Evolutionary conservation across 1,139 yeast genomes (phyloP).

Genomic region (Geotrichum aggregatum): DNA sequence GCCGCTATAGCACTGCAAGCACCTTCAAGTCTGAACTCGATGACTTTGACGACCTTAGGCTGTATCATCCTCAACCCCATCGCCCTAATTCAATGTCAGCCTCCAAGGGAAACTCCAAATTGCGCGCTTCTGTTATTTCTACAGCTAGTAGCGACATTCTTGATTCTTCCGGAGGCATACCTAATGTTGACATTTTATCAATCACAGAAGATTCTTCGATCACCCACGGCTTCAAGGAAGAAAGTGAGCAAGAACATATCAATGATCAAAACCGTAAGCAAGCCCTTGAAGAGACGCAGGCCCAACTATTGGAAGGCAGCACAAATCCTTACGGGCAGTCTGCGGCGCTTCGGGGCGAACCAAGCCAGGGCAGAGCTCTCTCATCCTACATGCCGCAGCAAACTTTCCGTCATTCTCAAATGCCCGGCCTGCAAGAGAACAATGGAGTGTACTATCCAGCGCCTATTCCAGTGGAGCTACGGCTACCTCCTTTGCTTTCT

Average conservation of each 20-base stretch:
- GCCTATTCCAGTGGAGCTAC: slow-evolving; percentile 34
- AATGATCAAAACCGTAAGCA: neutral
- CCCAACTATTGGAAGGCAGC: slow-evolving; percentile 2
- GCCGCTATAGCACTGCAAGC: slow-evolving; percentile 6
- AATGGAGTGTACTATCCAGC: slow-evolving; percentile 34
- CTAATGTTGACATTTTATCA: slow-evolving; percentile 7
- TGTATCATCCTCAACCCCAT: slow-evolving; percentile 15
- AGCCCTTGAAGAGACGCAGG: neutral
- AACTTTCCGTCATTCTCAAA: slow-evolving; percentile 12
- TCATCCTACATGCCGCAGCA: slow-evolving; percentile 8
- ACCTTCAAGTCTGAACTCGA: slow-evolving; percentile 3
- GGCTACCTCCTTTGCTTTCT: slow-evolving; percentile 29
- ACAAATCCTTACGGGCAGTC: slow-evolving; percentile 4
- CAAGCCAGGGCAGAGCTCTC: slow-evolving; percentile 10
- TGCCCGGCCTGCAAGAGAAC: slow-evolving; percentile 6
- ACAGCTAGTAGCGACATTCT: slow-evolving; percentile 18
- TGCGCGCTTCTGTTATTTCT: slow-evolving; percentile 14
- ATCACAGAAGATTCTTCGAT: slow-evolving; percentile 1
- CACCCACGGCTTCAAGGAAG: neutral
- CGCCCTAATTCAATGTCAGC: neutral
- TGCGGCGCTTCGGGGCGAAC: slow-evolving; percentile 10
- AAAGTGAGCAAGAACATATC: neutral
- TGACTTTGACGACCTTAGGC: neutral
- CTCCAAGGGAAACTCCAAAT: neutral
- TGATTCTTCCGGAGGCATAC: slow-evolving; percentile 21